Evolutionary conservation across 352 stramenopile species (phyloP).

Genomic region (Phytophthora agathidicida): DNA sequence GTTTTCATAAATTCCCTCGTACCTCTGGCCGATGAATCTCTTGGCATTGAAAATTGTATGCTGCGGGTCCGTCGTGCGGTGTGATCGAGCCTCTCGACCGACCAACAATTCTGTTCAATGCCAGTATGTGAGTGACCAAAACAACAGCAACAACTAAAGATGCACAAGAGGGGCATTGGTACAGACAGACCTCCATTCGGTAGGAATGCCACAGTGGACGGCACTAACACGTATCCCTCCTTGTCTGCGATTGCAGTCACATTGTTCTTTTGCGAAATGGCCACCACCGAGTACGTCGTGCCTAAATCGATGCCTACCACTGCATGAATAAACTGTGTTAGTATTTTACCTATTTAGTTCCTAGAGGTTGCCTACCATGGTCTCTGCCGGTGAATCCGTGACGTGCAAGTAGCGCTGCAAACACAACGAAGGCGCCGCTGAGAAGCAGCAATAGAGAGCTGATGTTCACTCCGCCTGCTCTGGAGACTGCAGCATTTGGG

Average conservation of each 20-base stretch:
- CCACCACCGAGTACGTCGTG: conserved; percentile 82
- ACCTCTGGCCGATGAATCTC: conserved; percentile 70
- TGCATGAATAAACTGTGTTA: conserved; percentile 2
- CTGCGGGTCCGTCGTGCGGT: conserved; percentile 56
- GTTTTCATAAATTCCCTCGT: neutral
- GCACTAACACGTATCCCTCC: conserved; percentile 53
- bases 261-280: conserved; percentile 66
- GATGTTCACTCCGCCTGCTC: conserved; percentile 25
- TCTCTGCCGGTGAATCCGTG: conserved; percentile 65
- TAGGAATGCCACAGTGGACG: conserved; percentile 73
- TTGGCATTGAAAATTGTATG: conserved; percentile 85
- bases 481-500: neutral
- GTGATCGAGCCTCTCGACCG: conserved; percentile 47
- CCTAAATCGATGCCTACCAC: conserved; percentile 78
- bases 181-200: conserved; percentile 42
- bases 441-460: conserved; percentile 54
- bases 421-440: conserved; percentile 41
- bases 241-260: conserved; percentile 68
- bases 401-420: conserved; percentile 56
- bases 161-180: neutral
- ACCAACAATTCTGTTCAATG: conserved; percentile 43
- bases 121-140: no score
- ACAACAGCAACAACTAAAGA: neutral
- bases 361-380: conserved; percentile 36
- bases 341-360: neutral